A percentile compares a stretch with the other conserved stretches of the same genome.
phyloP scores from a whole-genome alignment of 495 filamentous ascomycete genomes.

The Talaromyces stipitatus region DNA sequence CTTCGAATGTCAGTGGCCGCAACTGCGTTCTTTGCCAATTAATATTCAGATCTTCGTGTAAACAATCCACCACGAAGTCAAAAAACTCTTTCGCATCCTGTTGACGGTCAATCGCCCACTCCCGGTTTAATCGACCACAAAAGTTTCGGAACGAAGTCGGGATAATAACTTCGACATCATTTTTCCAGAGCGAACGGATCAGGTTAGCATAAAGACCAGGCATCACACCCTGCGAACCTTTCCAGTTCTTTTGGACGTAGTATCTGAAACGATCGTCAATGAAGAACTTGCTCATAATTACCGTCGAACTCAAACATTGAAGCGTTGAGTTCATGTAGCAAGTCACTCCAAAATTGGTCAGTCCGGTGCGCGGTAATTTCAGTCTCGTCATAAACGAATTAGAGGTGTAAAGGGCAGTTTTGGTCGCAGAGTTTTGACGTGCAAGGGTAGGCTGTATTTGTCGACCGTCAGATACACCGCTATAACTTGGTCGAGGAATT shows the following conservation, averaged over 20 bases:
- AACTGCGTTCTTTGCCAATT: constrained; percentile 53
- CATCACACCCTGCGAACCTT: constrained; percentile 71
- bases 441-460: constrained; percentile 45
- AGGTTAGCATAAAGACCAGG: constrained; percentile 67
- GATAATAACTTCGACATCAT: constrained; percentile 54
- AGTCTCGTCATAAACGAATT: constrained; percentile 33
- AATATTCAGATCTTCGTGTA: constrained; percentile 71
- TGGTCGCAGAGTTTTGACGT: constrained; percentile 38
- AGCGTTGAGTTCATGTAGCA: constrained; percentile 91
- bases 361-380: constrained; percentile 61
- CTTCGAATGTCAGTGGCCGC: constrained; percentile 48
- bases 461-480: constrained; percentile 69
- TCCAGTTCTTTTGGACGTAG: constrained; percentile 56
- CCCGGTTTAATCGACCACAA: constrained; percentile 46
- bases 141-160: constrained; percentile 49
- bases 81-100: constrained; percentile 79
- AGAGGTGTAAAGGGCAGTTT: constrained; percentile 37
- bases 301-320: constrained; percentile 73
- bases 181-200: constrained; percentile 65
- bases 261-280: constrained; percentile 47
- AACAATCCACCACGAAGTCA: constrained; percentile 58
- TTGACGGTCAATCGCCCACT: constrained; percentile 57
- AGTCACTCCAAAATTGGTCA: constrained; percentile 70
- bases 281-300: constrained; percentile 64
- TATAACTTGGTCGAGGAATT: constrained; percentile 77